Base-by-base conservation (phyloP, 2,329 filamentous ascomycete species). In the Xylariaceae sp. region DNA sequence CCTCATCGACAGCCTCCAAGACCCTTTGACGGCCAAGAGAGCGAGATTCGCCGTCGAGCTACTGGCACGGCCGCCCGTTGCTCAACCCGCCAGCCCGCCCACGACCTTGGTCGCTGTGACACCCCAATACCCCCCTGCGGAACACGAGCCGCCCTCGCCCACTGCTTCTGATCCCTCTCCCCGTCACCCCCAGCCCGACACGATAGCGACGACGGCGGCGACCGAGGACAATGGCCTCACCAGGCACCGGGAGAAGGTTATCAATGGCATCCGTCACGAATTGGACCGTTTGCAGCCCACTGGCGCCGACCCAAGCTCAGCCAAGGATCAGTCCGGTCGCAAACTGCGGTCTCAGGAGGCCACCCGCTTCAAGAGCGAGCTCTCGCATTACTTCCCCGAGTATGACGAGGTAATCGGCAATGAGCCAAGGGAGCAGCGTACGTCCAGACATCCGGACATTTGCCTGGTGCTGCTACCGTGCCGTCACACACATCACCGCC, bases 391-490 rank as follows among this genome's bases (percentile, higher is more conserved):
- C 62, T 95, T 96, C 53, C 80, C 84, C 33, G 89, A 93, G 52
- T 96, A 94, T 59, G 89, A 95, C 60, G 86, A 94, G 56, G 76
- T 95, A 46, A 87, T 96, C 61, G 88, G 85, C 42, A 85, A 93
- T 54, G 80, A 86, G 43, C 76, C 80, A 24, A 82, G 82, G 49
- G 81, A 89, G 60, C 69, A 81, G 48, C 81, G 88, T 89, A 72
- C 57, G 75, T 67, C 15, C 28, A 45, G 9, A 24, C 27, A 11
- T 12, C 26, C 26, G 35, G n/a, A n/a, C n/a, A n/a, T n/a, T n/a
- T n/a, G n/a, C n/a, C n/a, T n/a, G n/a, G n/a, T n/a, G n/a, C n/a
- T n/a, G n/a, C n/a, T n/a, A n/a, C n/a, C n/a, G n/a, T n/a, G n/a
- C n/a, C n/a, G n/a, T n/a, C n/a, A n/a, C n/a, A n/a, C n/a, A n/a